These are phyloP conservation scores for Phytophthora pini DNA, from an alignment of 352 stramenopile species.

Conservation along the genomic window DNA sequence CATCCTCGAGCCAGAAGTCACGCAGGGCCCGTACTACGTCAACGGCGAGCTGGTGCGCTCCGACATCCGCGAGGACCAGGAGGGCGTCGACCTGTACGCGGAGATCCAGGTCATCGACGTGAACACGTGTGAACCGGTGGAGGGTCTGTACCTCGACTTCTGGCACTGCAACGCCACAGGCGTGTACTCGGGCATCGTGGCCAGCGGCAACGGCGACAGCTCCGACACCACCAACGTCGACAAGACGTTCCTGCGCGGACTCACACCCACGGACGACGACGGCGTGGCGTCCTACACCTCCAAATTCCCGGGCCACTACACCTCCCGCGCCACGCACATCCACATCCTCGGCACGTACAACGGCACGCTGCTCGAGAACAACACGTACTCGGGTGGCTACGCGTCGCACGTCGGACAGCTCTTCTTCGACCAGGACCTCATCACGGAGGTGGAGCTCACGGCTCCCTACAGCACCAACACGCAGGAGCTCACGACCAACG, in stretches of 20 bases:
- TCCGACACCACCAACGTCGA: constrained; percentile 22
- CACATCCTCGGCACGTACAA: constrained; percentile 24
- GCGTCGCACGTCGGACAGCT: constrained; percentile 31
- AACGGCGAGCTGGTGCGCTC: background rate
- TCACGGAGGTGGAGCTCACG: constrained; percentile 28
- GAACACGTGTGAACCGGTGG: constrained; percentile 24
- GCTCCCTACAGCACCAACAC: constrained; percentile 33
- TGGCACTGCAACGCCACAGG: constrained; percentile 25
- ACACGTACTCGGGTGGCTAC: constrained; percentile 21
- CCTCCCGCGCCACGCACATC: constrained; percentile 25
- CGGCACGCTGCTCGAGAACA: constrained; percentile 19
- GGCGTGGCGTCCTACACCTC: constrained; percentile 31
- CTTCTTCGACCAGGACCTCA: constrained; percentile 35
- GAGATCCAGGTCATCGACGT: constrained; percentile 36
- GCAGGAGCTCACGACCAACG: constrained; percentile 33
- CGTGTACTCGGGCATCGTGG: constrained; percentile 29
- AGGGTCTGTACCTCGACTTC: constrained; percentile 27
- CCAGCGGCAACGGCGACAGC: constrained; percentile 22
- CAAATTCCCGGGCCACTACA: constrained; percentile 32
- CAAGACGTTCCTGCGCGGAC: constrained; percentile 27
- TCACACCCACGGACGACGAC: constrained; percentile 22
- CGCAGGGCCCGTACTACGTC: constrained; percentile 29
- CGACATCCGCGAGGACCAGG: constrained; percentile 23
- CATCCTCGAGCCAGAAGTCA: constrained; percentile 27
- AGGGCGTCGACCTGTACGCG: constrained; percentile 26